Base-by-base conservation (phyloP, 2,329 filamentous ascomycete genomes). In the Pseudocercospora vitis region DNA sequence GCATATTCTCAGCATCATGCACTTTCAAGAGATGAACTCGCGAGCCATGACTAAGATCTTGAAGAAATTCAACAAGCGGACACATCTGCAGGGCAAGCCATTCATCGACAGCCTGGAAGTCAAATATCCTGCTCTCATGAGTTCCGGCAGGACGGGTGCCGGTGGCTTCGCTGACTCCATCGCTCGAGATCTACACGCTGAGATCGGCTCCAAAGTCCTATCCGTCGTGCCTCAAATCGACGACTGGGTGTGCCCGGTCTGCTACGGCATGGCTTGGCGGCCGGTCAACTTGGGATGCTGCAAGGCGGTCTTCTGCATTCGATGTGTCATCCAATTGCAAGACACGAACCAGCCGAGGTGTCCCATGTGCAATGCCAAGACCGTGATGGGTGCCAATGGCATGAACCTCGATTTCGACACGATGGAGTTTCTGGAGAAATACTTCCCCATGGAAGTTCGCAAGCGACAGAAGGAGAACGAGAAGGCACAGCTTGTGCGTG, bases 11-110 rank as follows among this genome's bases (percentile, higher is more conserved):
- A 85, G 85, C 57, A 87, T 87, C 48, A 78, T 95, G 59, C 85
- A 86, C 55, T 95, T 95, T 63, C 88, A 91, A 65, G 89, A 94
- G 67, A 84, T 95, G 60, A 95, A 95, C 65, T 82, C 83, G 60
- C 81, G 81, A 24, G 90, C 90, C 1, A 83, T 94, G 64, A 76
- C 76, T 28, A 95, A 95, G 70, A 95, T 95, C 48, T 73, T 95
- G 49, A 95, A 95, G 70, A 95, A 91, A 84, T 95, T 95, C 68
- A 88, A 94, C 72, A 95, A 95, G 71, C 82, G 84, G 54, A 95
- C 90, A 1, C 83, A 86, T 0, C 76, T 95, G 16, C 84, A 86
- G 21, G 84, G 62, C 8, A 56, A 66, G 21, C 29, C 55, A 5
- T 69, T 69, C 47, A 50, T 66, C 33, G 57, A 56, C 2, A 60